Conservation (phyloP, 2,329 filamentous ascomycete species). For the Chrysosporium queenslandicum region DNA sequence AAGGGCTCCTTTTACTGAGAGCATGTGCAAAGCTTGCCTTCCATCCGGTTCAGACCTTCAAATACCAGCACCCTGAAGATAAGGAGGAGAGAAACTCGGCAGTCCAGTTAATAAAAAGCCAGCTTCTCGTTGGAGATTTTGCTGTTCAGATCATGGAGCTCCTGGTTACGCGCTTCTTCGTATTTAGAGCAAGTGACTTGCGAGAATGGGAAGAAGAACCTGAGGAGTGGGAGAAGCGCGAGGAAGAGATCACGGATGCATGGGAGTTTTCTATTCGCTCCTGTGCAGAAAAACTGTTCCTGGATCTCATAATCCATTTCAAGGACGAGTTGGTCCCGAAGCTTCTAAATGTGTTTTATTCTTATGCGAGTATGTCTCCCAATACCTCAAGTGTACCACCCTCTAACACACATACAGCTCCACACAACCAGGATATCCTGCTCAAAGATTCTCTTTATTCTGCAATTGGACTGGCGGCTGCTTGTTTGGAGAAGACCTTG, state of each 20-base stretch:
- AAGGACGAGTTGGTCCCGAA: constrained; percentile 71
- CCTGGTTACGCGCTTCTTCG: constrained; percentile 77
- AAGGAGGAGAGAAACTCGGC: constrained; percentile 67
- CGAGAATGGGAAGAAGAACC: constrained; percentile 90
- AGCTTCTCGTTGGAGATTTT: constrained; percentile 66
- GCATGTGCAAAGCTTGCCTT: constrained; percentile 79
- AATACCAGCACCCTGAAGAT: constrained; percentile 62
- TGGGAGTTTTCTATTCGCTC: constrained; percentile 90
- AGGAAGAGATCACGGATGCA: constrained; percentile 72
- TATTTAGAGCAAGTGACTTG: constrained; percentile 75
- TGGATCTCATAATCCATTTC: constrained; percentile 83
- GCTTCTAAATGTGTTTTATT: constrained; percentile 71
- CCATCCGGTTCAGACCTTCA: constrained; percentile 70
- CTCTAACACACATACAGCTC: constrained; percentile 28
- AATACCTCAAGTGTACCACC: constrained; percentile 18
- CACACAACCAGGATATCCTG: constrained; percentile 58
- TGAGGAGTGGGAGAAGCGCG: constrained; percentile 87
- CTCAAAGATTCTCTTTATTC: constrained; percentile 93
- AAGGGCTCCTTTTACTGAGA: constrained; percentile 70
- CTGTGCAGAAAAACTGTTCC: constrained; percentile 86
- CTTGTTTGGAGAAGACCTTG: constrained; percentile 61
- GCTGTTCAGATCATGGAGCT: constrained; percentile 72
- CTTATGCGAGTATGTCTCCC: constrained; percentile 54
- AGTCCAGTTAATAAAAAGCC: constrained; percentile 56
- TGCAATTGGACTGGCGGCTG: constrained; percentile 75